These are phyloP conservation scores for Chrysanthemum lavandulifolium DNA, from an alignment of 129 eudicot species.

Conservation along the genomic window DNA sequence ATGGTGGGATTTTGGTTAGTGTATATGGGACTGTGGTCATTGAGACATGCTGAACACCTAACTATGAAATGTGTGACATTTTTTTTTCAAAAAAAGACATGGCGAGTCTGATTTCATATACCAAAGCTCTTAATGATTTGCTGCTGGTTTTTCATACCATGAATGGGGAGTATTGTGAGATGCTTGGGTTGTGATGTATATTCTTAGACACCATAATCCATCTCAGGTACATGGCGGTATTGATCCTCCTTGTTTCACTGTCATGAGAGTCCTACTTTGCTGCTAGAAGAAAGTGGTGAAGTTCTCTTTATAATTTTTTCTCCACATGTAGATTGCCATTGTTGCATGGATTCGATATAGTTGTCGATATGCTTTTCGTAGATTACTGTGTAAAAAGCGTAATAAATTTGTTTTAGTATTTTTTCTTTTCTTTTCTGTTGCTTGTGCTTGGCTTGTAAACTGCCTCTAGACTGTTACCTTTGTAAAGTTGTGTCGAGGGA, in stretches of 20 bases:
- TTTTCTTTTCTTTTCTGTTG: background rate
- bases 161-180: slow-evolving; percentile 33
- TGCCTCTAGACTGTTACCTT: background rate
- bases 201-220: slow-evolving; percentile 23
- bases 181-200: slow-evolving; percentile 32
- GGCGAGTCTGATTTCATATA: slow-evolving; percentile 43
- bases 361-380: slow-evolving; percentile 8
- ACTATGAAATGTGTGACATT: slow-evolving; percentile 20
- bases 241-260: slow-evolving; percentile 26
- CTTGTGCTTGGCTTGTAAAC: slow-evolving; percentile 1
- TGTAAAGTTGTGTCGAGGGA: background rate
- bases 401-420: background rate
- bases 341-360: slow-evolving; percentile 19
- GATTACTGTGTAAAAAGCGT: slow-evolving; percentile 4
- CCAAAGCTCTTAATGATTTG: slow-evolving; percentile 39
- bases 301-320: slow-evolving; percentile 8
- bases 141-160: slow-evolving; percentile 33
- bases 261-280: slow-evolving; percentile 24
- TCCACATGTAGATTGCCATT: slow-evolving; percentile 20
- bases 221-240: slow-evolving; percentile 35
- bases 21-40: slow-evolving; percentile 20
- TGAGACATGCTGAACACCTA: slow-evolving; percentile 24
- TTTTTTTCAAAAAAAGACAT: slow-evolving; percentile 17
- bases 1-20: slow-evolving; percentile 22
- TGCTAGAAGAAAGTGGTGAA: slow-evolving; percentile 29